Evolutionary conservation across 2,329 filamentous ascomycete genomes (phyloP).

Genomic region (Aureobasidium leucospermi): DNA sequence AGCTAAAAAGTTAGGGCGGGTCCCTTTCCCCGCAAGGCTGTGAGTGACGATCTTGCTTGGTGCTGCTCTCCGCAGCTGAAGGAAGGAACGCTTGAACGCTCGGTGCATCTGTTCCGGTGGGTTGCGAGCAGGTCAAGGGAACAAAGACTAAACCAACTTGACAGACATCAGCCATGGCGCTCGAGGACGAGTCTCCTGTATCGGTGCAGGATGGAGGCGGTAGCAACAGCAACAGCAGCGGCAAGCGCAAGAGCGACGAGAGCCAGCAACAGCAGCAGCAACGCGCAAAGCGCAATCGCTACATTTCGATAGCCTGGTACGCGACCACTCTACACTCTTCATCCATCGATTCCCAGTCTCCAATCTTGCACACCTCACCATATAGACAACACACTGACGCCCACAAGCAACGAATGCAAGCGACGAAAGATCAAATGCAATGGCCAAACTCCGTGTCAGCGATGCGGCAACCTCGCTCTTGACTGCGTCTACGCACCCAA

Average conservation of each 20-base stretch:
- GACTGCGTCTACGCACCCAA: conserved; percentile 61
- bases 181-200: not conserved
- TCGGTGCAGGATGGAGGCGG: not conserved
- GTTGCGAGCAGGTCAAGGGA: not conserved
- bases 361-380: not conserved
- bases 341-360: not conserved
- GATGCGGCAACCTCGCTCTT: conserved; percentile 56
- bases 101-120: not conserved
- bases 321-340: not conserved
- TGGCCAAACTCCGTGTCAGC: conserved; percentile 56
- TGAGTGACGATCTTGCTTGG: not conserved
- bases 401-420: conserved; percentile 55
- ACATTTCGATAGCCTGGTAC: conserved; percentile 61
- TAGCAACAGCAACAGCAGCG: not conserved
- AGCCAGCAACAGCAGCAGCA: conserved; percentile 33
- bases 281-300: conserved; percentile 57
- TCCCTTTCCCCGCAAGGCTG: not conserved
- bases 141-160: too few relatives aligned
- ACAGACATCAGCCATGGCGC: not conserved
- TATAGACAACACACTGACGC: conserved; percentile 10
- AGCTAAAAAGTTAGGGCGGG: not conserved
- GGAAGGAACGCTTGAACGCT: too few relatives aligned
- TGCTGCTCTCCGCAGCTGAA: too few relatives aligned
- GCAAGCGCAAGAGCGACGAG: conserved; percentile 40
- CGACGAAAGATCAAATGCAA: conserved; percentile 63